Evolutionary conservation across 129 eudicot genomes (phyloP), one percentile per base, ranked within the genome.

Genomic region (Tagetes erecta): DNA sequence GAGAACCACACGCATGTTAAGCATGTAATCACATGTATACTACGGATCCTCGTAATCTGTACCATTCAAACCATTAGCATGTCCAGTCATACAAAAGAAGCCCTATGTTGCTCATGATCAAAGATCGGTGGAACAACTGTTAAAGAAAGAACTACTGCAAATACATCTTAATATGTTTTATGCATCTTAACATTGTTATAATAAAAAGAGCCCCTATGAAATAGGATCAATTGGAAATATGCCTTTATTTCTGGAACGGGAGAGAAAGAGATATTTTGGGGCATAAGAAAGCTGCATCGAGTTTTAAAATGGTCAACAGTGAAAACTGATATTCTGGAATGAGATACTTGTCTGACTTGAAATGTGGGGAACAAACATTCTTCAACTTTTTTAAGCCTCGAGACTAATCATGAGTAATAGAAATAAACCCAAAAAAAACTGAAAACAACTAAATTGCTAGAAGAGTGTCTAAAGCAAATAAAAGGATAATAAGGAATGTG

Each of bases 341-440:
- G 68, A 42, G 69, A 68, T 56, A 35, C 80, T 76, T 67, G 47
- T 39, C 67, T 56, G 34, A 47, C 80, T 76, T 68, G 75, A 68
- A 56, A 76, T 14, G 41, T 34, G 75, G 49, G 75, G 27, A 76
- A 68, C 68, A 68, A 44, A 68, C 71, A 76, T 76, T 68, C 80
- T 56, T 35, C 60, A 7, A 33, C 80, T 56, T 56, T 64, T 59
- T 40, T 71, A 31, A 78, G 63, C 64, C 63, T 69, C 76, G 47
- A 47, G 71, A 47, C 71, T 63, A n/a, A 53, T 33, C 65, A 63
- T 5, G 33, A 49, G 66, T 65, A 60, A 3, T n/a, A 62, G 62
- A 59, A 59, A 62, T 2, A 67, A 36, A 68, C 53, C 41, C 36
- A 59, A 10, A 46, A 46, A 44, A 34, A 2, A 0, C 34, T 49